A percentile compares a stretch with the other conserved stretches of the same genome.
phyloP scores from a whole-genome alignment of 2,329 filamentous ascomycete species.

The Cryphonectria nitschkei region DNA sequence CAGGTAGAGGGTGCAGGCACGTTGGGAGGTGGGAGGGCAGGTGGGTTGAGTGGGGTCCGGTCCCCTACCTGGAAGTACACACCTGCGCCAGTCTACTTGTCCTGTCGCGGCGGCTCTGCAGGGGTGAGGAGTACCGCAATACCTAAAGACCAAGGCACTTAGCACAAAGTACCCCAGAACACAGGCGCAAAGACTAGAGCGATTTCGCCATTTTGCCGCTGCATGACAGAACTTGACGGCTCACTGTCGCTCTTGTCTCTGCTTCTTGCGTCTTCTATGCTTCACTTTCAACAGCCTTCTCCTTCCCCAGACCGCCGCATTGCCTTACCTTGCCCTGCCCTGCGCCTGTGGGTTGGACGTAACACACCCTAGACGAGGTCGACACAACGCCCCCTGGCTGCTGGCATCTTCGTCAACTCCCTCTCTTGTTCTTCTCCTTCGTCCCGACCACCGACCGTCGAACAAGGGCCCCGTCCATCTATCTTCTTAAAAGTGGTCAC shows the following conservation, averaged over 20 bases:
- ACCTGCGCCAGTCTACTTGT: not conserved
- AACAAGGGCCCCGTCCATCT: slow-evolving; percentile 4
- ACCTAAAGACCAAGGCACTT: not conserved
- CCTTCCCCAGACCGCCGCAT: not conserved
- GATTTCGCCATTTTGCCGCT: slow-evolving; percentile 30
- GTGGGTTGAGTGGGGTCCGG: not conserved
- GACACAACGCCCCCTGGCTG: not conserved
- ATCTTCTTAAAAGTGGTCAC: slow-evolving; percentile 9
- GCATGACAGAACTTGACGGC: slow-evolving; percentile 23
- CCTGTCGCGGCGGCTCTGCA: not conserved
- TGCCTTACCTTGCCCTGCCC: not conserved
- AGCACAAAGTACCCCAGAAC: not conserved
- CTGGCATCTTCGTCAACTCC: not conserved
- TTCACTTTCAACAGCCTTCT: not conserved
- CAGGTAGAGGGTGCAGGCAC: slow-evolving; percentile 3
- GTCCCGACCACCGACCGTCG: slow-evolving; percentile 14
- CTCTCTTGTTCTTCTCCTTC: slow-evolving; percentile 10
- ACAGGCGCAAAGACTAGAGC: slow-evolving; percentile 1
- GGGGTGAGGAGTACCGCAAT: not conserved
- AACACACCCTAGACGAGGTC: slow-evolving; percentile 5
- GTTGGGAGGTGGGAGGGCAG: not conserved
- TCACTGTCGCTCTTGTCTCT: slow-evolving; percentile 4
- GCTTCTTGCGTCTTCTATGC: slow-evolving; percentile 11
- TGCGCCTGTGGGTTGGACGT: slow-evolving; percentile 1
- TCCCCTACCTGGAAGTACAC: not conserved